phyloP scores from a whole-genome alignment of 306 rosid genomes.

The Dalbergia cultrata region DNA sequence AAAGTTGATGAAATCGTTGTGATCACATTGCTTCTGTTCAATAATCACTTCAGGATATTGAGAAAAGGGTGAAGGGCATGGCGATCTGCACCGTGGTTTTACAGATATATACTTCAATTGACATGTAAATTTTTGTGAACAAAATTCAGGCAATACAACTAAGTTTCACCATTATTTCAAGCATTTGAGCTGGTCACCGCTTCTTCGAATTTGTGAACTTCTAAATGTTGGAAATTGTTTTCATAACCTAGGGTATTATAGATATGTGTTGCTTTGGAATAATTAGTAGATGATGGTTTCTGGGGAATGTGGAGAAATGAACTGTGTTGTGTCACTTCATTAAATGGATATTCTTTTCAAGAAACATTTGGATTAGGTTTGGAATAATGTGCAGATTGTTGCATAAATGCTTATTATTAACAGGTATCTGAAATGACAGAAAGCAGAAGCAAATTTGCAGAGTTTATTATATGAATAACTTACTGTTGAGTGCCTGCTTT shows the following conservation, averaged over 20 bases:
- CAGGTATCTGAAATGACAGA: slow-evolving; percentile 3
- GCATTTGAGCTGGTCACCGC: slow-evolving; percentile 9
- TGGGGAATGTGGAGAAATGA: slow-evolving; percentile 13
- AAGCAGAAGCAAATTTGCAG: neutral
- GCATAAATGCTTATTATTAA: neutral
- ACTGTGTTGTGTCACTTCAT: neutral
- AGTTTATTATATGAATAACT: neutral
- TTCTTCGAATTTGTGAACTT: neutral
- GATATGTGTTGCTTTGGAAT: slow-evolving; percentile 5
- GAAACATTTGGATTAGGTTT: slow-evolving; percentile 15
- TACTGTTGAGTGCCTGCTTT: neutral
- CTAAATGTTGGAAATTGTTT: slow-evolving; percentile 18
- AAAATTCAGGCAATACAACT: neutral
- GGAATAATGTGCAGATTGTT: neutral
- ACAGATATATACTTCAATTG: slow-evolving; percentile 9
- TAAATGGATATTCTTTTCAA: neutral
- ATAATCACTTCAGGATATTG: slow-evolving; percentile 17
- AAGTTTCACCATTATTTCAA: neutral
- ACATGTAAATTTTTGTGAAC: neutral
- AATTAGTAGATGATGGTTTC: neutral
- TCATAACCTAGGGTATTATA: slow-evolving; percentile 9
- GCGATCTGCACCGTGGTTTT: slow-evolving; percentile 17
- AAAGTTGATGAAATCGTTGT: slow-evolving; percentile 13
- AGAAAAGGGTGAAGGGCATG: neutral
- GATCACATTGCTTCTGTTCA: slow-evolving; percentile 9